Evolutionary conservation across 1,284 basidiomycete genomes (phyloP).

Genomic region (Blastosporella zonata): DNA sequence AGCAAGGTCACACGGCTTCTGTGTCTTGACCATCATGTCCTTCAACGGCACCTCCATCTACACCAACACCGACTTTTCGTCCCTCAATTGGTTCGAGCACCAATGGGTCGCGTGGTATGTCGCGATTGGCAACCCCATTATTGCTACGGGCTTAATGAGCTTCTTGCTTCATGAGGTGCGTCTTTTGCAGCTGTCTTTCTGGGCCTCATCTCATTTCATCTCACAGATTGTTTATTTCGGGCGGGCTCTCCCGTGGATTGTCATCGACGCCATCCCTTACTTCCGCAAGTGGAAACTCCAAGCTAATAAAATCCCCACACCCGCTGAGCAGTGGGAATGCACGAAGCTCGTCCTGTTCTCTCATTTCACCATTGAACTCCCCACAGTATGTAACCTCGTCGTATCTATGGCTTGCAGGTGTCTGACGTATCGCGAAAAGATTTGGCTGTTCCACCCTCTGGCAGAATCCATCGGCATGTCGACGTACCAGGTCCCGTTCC

Average conservation of each 20-base stretch:
- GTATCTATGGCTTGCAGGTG: not conserved
- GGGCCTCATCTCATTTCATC: not conserved
- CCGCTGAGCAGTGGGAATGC: slow-evolving; percentile 91
- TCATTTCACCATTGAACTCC: slow-evolving; percentile 95
- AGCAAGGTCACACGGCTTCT: slow-evolving; percentile 3
- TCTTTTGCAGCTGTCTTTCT: not conserved
- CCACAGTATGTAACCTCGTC: slow-evolving; percentile 54
- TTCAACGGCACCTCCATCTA: slow-evolving; percentile 48
- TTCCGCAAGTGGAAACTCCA: slow-evolving; percentile 97
- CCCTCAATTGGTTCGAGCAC: slow-evolving; percentile 74
- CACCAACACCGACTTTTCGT: slow-evolving; percentile 57
- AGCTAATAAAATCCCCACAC: slow-evolving; percentile 78
- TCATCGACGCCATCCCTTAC: slow-evolving; percentile 92
- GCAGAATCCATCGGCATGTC: slow-evolving; percentile 89
- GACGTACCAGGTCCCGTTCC: slow-evolving; percentile 94
- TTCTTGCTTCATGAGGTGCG: slow-evolving; percentile 92
- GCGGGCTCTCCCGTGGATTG: slow-evolving; percentile 92
- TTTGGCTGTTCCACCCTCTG: slow-evolving; percentile 95
- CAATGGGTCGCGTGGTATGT: slow-evolving; percentile 85
- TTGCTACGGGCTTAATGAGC: slow-evolving; percentile 94
- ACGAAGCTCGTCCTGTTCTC: slow-evolving; percentile 93
- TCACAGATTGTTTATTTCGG: slow-evolving; percentile 93
- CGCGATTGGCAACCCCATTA: slow-evolving; percentile 84
- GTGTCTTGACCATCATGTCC: slow-evolving; percentile 19
- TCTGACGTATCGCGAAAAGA: slow-evolving; percentile 44